phyloP scores from a whole-genome alignment of 208 protist genomes.

The Herpetomonas muscarum region DNA sequence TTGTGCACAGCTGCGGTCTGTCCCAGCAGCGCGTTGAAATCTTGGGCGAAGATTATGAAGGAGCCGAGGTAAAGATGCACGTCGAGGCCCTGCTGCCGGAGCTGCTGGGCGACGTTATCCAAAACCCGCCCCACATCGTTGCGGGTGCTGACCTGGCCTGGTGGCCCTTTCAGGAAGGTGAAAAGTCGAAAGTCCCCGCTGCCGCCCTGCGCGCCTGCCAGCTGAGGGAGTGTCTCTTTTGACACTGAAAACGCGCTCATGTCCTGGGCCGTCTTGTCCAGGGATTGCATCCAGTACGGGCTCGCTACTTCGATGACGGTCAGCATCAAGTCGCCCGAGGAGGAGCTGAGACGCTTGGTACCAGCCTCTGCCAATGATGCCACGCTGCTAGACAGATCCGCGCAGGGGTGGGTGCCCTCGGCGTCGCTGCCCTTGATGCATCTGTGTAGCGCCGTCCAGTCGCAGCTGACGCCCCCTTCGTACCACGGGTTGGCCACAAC shows the following conservation, averaged over 20 bases:
- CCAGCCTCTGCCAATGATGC: background rate
- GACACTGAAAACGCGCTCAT: constrained; percentile 27
- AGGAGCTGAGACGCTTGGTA: background rate
- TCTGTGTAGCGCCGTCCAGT: constrained; percentile 58
- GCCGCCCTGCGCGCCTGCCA: background rate
- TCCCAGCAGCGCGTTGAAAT: constrained; percentile 52
- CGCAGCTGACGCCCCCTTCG: constrained; percentile 52
- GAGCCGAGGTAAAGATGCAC: constrained; percentile 44
- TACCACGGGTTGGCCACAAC: constrained; percentile 51
- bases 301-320: constrained; percentile 26
- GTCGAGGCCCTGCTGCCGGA: constrained; percentile 20
- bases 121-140: constrained; percentile 46
- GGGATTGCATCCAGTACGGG: constrained; percentile 27
- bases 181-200: constrained; percentile 11
- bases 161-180: constrained; percentile 45
- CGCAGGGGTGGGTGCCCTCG: background rate
- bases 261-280: constrained; percentile 23
- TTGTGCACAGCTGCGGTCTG: constrained; percentile 53
- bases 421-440: constrained; percentile 13
- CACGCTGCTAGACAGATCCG: background rate
- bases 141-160: constrained; percentile 36
- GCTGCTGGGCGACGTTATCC: constrained; percentile 29
- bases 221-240: too few relatives aligned
- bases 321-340: background rate
- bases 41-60: constrained; percentile 32